These are phyloP conservation scores for Pythium plurisporium DNA, from an alignment of 352 stramenopile species.

Conservation along the genomic window DNA sequence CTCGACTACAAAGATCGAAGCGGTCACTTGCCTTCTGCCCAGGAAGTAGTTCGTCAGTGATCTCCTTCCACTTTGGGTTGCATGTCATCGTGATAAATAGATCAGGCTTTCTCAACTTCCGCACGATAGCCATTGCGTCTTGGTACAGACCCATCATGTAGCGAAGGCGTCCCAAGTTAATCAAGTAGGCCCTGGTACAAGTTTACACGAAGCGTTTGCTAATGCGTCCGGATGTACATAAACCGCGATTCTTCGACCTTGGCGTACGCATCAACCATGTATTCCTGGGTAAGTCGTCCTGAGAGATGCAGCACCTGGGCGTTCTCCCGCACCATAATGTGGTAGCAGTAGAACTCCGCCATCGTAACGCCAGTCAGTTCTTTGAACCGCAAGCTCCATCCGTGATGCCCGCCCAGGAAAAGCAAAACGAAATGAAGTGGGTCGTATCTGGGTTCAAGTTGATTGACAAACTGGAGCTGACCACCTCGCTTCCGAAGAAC, in stretches of 20 bases:
- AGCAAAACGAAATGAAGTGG: slow-evolving; percentile 9
- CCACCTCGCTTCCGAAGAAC: background rate
- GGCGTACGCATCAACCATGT: slow-evolving; percentile 13
- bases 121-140: slow-evolving; percentile 40
- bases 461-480: background rate
- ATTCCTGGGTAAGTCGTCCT: slow-evolving; percentile 17
- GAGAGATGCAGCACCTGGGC: slow-evolving; percentile 4
- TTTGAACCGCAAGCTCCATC: slow-evolving; percentile 7
- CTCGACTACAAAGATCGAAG: slow-evolving; percentile 13
- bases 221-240: slow-evolving; percentile 8
- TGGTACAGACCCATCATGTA: slow-evolving; percentile 27
- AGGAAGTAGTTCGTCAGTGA: slow-evolving; percentile 16
- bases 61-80: slow-evolving; percentile 44
- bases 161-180: background rate
- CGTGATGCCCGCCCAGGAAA: background rate
- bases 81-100: slow-evolving; percentile 54
- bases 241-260: slow-evolving; percentile 20
- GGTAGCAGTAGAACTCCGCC: slow-evolving; percentile 13
- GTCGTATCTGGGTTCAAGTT: slow-evolving; percentile 5
- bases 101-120: slow-evolving; percentile 28
- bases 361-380: slow-evolving; percentile 1
- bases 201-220: slow-evolving; percentile 5
- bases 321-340: background rate
- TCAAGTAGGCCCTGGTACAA: slow-evolving; percentile 9
- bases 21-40: background rate